Base-by-base conservation (phyloP, 352 stramenopile species). In the Halophytophthora batemanensis region DNA sequence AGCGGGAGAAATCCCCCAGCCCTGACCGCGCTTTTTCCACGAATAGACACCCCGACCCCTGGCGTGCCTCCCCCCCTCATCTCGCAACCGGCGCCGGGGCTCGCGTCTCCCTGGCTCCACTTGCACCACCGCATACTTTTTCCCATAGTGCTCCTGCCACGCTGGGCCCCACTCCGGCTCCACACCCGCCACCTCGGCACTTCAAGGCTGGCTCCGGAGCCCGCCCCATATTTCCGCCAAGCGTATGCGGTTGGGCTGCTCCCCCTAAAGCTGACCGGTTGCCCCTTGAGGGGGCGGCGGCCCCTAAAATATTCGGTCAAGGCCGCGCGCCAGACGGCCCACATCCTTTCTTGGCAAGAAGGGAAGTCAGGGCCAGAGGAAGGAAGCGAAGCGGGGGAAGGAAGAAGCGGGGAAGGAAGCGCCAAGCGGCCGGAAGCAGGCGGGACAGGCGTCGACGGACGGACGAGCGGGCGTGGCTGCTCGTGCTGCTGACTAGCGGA, bases 331-430 rank as follows among this genome's bases (percentile, higher is more conserved):
- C 34, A 33, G 31, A 7, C 19, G 33, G 7, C 46, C n/a, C 46
- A 53, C 46, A 53, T 53, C 46, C 46, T 53, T 31, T 37, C 44
- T 15, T 44, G 8, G 8, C 46, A 37, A 22, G 34, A 45, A 34
- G 34, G 36, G 38, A 42, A n/a, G 36, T 37, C 34, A 35, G 12
- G 17, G 35, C 34, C 44, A 34, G 45, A 35, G 34, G n/a, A 43
- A 17, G 18, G 21, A 23, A 17, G 19, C 11, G 19, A 18, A 34
- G 18, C 19, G 10, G 7, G 18, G 1, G 18, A 11, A 46, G 40
- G 15, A 31, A 21, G 41, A n/a, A 48, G 42, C 21, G 23, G 6
- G 1, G 28, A 6, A 11, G 18, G 31, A 29, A 5, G 6, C 45
- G 6, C 34, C 12, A 4, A 4, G 25, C 25, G 25, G 4, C 25